Percentiles rank a stretch among this genome's conserved stretches.
These are phyloP conservation scores for Penicillium riverlandense DNA, from an alignment of 495 filamentous ascomycete genomes.

Conservation along the genomic window DNA sequence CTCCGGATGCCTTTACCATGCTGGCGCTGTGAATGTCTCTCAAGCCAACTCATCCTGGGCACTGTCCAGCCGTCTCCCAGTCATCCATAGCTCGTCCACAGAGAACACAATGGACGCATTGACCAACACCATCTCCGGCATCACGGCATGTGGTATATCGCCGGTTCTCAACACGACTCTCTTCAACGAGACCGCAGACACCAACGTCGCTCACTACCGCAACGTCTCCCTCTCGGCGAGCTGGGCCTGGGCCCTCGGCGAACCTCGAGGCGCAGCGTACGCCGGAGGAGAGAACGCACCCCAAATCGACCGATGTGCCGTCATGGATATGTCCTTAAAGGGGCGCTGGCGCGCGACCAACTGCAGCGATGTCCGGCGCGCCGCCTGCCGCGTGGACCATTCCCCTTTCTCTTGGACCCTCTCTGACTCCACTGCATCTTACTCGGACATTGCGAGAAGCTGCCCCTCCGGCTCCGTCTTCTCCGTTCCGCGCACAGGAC, in stretches of 20 bases:
- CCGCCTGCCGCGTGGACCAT: slow-evolving; percentile 45
- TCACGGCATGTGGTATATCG: slow-evolving; percentile 52
- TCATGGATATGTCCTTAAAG: slow-evolving; percentile 31
- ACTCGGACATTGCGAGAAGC: slow-evolving; percentile 21
- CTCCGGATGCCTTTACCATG: slow-evolving; percentile 45
- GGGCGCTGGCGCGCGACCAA: slow-evolving; percentile 52
- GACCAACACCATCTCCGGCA: slow-evolving; percentile 26
- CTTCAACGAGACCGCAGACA: slow-evolving; percentile 43
- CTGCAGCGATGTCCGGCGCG: slow-evolving; percentile 42
- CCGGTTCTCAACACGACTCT: slow-evolving; percentile 50
- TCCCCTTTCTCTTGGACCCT: slow-evolving; percentile 50
- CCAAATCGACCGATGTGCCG: slow-evolving; percentile 42
- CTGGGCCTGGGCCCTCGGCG: slow-evolving; percentile 53
- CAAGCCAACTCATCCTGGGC: slow-evolving; percentile 55
- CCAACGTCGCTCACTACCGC: slow-evolving; percentile 37
- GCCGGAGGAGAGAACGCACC: slow-evolving; percentile 11
- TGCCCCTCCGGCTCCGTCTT: slow-evolving; percentile 38
- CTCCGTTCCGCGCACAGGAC: slow-evolving; percentile 47
- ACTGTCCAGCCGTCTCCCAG: slow-evolving; percentile 18
- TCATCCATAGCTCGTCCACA: slow-evolving; percentile 21
- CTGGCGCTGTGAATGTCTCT: slow-evolving; percentile 26
- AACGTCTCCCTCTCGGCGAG: slow-evolving; percentile 41
- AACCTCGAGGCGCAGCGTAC: slow-evolving; percentile 39
- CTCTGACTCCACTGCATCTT: slow-evolving; percentile 30
- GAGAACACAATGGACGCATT: slow-evolving; percentile 24